phyloP scores from a whole-genome alignment of 106 monocot genomes.

The Acanthochlamys bracteata region DNA sequence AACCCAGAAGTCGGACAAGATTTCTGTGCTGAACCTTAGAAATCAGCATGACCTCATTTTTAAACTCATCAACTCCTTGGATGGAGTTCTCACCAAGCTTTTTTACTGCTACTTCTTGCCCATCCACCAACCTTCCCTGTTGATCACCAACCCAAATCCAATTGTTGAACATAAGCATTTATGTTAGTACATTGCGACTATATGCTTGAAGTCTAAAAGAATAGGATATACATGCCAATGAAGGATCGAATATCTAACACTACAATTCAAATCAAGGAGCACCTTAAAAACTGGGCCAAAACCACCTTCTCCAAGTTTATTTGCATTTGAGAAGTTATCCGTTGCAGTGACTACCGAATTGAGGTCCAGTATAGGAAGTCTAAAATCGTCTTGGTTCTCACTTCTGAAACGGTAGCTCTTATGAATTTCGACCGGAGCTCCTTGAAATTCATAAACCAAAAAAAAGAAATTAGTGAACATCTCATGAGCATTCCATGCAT shows the following conservation, averaged over 20 bases:
- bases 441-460: background rate
- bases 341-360: background rate
- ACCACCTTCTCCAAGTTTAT: constrained; percentile 5
- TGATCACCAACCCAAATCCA: no score
- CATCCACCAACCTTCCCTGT: constrained; percentile 15
- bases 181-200: no score
- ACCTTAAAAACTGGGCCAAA: constrained; percentile 11
- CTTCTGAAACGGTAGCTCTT: background rate
- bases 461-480: no score
- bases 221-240: no score
- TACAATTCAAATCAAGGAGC: no score
- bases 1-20: constrained; percentile 24
- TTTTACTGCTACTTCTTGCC: constrained; percentile 40
- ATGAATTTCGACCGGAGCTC: background rate
- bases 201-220: no score
- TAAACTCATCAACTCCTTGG: constrained; percentile 33
- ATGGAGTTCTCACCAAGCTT: constrained; percentile 12
- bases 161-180: no score
- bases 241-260: no score
- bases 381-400: background rate
- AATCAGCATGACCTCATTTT: constrained; percentile 31
- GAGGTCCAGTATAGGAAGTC: background rate
- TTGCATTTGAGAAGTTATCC: background rate
- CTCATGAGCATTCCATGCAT: no score
- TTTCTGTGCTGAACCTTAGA: constrained; percentile 35